These are phyloP conservation scores for Solanum sejunctum DNA, from an alignment of 257 asterid species.

Conservation along the genomic window DNA sequence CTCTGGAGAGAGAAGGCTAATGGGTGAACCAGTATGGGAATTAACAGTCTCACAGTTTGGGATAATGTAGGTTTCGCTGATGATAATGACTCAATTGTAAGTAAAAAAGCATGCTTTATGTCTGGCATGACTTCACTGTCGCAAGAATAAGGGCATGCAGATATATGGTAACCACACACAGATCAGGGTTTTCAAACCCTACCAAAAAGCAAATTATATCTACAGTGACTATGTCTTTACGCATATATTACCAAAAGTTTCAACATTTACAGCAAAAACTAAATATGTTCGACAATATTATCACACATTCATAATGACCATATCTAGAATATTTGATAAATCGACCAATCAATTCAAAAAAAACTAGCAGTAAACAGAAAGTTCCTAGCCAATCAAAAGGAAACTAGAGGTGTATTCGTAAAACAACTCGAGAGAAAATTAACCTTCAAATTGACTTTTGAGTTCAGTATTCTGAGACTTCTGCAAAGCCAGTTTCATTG, in stretches of 20 bases:
- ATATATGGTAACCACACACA: background rate
- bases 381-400: background rate
- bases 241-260: background rate
- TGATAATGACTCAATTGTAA: background rate
- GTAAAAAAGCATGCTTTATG: background rate
- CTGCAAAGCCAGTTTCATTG: constrained; percentile 72
- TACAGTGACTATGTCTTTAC: background rate
- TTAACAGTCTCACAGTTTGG: background rate
- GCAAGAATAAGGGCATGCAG: background rate
- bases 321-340: background rate
- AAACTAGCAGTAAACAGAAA: background rate
- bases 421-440: background rate
- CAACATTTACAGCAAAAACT: background rate
- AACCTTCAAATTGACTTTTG: constrained; percentile 77
- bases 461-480: constrained; percentile 78
- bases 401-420: background rate
- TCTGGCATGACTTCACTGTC: background rate
- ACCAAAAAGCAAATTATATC: background rate
- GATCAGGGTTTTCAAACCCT: background rate
- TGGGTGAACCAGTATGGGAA: background rate
- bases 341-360: background rate
- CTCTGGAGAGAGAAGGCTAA: background rate
- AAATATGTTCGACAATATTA: background rate
- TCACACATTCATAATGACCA: background rate
- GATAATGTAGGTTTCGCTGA: background rate